Evolutionary conservation across 495 filamentous ascomycete species (phyloP).

Genomic region (Aspergillus kassunensis): DNA sequence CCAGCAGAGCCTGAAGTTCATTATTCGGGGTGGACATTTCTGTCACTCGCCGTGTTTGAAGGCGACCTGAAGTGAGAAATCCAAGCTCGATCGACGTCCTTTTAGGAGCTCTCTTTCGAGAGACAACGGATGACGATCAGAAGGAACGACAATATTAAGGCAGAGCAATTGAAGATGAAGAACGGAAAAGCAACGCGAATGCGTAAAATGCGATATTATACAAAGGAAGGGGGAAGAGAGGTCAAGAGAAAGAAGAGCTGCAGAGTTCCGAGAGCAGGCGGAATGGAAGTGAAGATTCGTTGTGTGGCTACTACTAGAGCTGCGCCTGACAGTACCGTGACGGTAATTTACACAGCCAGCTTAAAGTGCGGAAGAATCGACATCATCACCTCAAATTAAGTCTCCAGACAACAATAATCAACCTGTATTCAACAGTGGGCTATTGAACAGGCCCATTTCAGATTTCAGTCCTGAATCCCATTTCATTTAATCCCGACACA

Average conservation of each 20-base stretch:
- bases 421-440: background rate
- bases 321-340: slow-evolving; percentile 1
- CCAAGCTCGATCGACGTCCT: slow-evolving; percentile 24
- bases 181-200: slow-evolving; percentile 10
- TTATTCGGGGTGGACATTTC: slow-evolving; percentile 51
- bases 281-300: slow-evolving; percentile 5
- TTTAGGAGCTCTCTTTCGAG: slow-evolving; percentile 40
- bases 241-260: slow-evolving; percentile 16
- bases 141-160: background rate
- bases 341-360: too few relatives aligned
- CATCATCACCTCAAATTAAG: too few relatives aligned
- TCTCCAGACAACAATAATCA: background rate
- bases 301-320: slow-evolving; percentile 18
- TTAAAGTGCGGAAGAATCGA: too few relatives aligned
- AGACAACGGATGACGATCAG: slow-evolving; percentile 19
- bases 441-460: background rate
- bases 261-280: slow-evolving; percentile 6
- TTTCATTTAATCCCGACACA: background rate
- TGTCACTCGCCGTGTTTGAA: slow-evolving; percentile 34
- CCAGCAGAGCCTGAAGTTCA: slow-evolving; percentile 47
- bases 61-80: slow-evolving; percentile 30
- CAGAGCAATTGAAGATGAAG: slow-evolving; percentile 2
- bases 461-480: too few relatives aligned
- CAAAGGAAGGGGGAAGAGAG: slow-evolving; percentile 25
- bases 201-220: slow-evolving; percentile 25